phyloP scores from a whole-genome alignment of 148 eudicot genomes.

The Talinum fruticosum region DNA sequence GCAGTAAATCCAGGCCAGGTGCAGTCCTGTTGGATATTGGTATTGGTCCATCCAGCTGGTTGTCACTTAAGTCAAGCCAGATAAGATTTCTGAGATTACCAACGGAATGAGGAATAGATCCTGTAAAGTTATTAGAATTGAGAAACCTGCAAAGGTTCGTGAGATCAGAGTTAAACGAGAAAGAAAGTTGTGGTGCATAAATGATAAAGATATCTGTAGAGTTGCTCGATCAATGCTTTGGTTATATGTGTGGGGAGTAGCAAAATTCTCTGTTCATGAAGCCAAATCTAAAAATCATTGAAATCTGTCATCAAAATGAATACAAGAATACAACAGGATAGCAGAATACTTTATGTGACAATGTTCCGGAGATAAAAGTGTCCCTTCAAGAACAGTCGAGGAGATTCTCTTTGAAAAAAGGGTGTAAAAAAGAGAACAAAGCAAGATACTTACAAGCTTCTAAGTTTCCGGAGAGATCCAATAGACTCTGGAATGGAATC shows the following conservation, averaged over 20 bases:
- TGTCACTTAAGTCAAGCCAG: constrained; percentile 80
- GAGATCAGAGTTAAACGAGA: constrained; percentile 5
- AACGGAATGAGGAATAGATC: constrained; percentile 48
- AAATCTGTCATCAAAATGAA: background rate
- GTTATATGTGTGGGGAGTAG: background rate
- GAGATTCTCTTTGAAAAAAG: background rate
- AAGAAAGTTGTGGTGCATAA: background rate
- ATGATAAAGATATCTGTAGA: background rate
- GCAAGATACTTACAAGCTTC: constrained; percentile 23
- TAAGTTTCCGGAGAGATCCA: constrained; percentile 28
- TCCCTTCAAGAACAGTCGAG: background rate
- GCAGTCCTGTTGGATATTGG: constrained; percentile 54
- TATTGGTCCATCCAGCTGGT: constrained; percentile 50
- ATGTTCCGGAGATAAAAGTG: background rate
- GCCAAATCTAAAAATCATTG: no score
- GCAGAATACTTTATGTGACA: background rate
- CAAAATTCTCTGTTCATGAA: no score
- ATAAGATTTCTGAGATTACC: constrained; percentile 51
- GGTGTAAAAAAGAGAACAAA: background rate
- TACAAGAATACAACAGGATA: background rate
- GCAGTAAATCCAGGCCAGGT: constrained; percentile 67
- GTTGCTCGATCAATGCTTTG: background rate
- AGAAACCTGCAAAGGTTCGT: constrained; percentile 34
- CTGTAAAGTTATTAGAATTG: constrained; percentile 39
- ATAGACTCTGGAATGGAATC: constrained; percentile 32